Conservation (phyloP, 176 grass and related monocot genomes). For the Lolium rigidum region DNA sequence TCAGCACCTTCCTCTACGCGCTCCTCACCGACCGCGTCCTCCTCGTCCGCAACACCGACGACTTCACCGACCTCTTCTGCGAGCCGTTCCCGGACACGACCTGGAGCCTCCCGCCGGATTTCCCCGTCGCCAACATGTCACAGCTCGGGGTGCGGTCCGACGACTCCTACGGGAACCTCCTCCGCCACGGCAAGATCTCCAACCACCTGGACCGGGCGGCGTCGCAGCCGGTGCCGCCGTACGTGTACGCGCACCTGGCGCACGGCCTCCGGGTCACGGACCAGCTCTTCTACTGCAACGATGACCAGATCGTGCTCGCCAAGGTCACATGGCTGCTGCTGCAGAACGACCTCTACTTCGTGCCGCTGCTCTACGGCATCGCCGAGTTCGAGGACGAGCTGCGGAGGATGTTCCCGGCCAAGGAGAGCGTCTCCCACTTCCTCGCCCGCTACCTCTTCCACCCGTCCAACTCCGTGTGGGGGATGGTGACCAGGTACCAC, state of each 20-base stretch:
- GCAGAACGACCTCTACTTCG: conserved; percentile 57
- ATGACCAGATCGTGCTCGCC: conserved; percentile 48
- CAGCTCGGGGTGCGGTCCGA: conserved; percentile 1
- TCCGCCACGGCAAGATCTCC: conserved; percentile 24
- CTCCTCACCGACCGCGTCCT: conserved; percentile 64
- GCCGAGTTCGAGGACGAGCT: conserved; percentile 47
- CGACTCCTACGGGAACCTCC: conserved; percentile 53
- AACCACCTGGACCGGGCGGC: not conserved
- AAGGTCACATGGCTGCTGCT: conserved; percentile 71
- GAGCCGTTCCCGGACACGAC: conserved; percentile 67
- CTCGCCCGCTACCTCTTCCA: conserved; percentile 59
- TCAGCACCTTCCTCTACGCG: conserved; percentile 60
- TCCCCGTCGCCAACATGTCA: conserved; percentile 48
- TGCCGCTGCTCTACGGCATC: conserved; percentile 54
- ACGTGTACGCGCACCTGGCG: conserved; percentile 57
- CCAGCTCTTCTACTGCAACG: conserved; percentile 60
- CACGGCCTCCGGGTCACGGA: conserved; percentile 34
- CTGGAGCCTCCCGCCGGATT: conserved; percentile 58
- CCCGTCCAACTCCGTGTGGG: conserved; percentile 63
- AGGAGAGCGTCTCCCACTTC: conserved; percentile 58
- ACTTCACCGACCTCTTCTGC: conserved; percentile 66
- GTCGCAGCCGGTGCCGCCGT: conserved; percentile 41
- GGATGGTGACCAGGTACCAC: conserved; percentile 47
- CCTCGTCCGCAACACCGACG: conserved; percentile 35
- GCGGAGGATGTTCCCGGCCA: conserved; percentile 53